phyloP scores from a whole-genome alignment of 345 rosid species.

The Hibiscus mutabilis region DNA sequence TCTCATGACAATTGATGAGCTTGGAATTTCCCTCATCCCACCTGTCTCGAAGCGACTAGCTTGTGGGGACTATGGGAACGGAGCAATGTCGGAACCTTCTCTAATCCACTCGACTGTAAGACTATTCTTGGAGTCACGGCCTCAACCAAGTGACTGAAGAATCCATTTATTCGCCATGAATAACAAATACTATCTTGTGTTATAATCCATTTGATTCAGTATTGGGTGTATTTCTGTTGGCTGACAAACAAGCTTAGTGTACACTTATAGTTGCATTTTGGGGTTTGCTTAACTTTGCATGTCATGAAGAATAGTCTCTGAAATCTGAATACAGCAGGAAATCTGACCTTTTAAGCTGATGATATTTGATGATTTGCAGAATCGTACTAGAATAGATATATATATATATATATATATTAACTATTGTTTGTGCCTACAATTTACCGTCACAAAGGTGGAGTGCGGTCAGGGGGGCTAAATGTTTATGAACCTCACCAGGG shows the following conservation, averaged over 20 bases:
- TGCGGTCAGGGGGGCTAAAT: background rate
- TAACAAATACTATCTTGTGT: background rate
- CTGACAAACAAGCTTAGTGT: background rate
- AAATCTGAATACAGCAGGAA: background rate
- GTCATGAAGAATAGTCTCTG: background rate
- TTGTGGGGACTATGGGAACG: constrained; percentile 85
- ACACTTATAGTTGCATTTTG: background rate
- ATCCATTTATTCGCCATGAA: background rate
- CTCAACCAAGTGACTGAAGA: constrained; percentile 24
- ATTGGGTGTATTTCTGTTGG: background rate
- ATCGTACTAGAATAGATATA: background rate
- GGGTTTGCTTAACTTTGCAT: background rate
- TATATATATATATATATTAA: too few species aligned
- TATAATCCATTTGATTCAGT: background rate
- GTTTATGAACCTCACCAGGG: background rate
- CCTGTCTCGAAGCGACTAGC: constrained; percentile 81
- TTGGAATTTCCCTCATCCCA: constrained; percentile 32
- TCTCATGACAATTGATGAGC: constrained; percentile 70
- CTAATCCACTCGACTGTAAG: constrained; percentile 79
- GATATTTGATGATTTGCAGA: background rate
- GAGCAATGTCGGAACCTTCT: constrained; percentile 93
- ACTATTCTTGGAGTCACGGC: constrained; percentile 60
- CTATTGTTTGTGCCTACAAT: background rate
- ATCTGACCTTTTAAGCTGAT: background rate
- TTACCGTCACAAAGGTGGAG: background rate